Conservation (phyloP, 2,329 filamentous ascomycete species). For the Diaporthe eres region DNA sequence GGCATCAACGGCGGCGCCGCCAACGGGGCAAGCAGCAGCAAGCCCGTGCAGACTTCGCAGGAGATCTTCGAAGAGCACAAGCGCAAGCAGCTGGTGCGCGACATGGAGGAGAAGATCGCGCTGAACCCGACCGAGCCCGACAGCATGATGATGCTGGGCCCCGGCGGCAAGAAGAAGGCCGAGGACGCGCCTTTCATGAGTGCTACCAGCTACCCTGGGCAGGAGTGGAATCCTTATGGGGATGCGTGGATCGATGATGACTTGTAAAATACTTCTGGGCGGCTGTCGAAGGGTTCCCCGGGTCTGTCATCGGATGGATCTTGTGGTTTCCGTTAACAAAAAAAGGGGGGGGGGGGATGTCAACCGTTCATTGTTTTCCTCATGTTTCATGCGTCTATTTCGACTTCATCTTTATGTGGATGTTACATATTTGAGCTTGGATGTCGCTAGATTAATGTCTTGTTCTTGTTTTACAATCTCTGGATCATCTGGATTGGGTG, state of each 20-base stretch:
- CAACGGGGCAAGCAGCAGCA: conserved; percentile 33
- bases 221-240: conserved; percentile 76
- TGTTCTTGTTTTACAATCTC: not conserved
- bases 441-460: not conserved
- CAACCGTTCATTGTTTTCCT: not conserved
- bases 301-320: too few relatives aligned
- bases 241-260: conserved; percentile 50
- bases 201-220: conserved; percentile 77
- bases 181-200: conserved; percentile 71
- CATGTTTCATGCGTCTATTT: not conserved
- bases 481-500: not conserved
- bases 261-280: not conserved
- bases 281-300: too few relatives aligned
- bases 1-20: conserved; percentile 33
- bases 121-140: conserved; percentile 51
- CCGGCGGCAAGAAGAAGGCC: conserved; percentile 52
- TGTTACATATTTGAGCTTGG: not conserved
- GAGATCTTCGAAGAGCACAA: conserved; percentile 59
- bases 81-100: conserved; percentile 58
- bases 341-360: too few relatives aligned
- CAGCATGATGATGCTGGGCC: conserved; percentile 44
- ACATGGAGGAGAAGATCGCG: conserved; percentile 69
- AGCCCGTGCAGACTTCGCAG: conserved; percentile 47
- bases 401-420: too few relatives aligned
- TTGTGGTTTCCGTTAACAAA: not conserved